Evolutionary conservation across 768 basidiomycete genomes (phyloP), one percentile per base, ranked within the genome.

Genomic region (Mycena rebaudengoi): DNA sequence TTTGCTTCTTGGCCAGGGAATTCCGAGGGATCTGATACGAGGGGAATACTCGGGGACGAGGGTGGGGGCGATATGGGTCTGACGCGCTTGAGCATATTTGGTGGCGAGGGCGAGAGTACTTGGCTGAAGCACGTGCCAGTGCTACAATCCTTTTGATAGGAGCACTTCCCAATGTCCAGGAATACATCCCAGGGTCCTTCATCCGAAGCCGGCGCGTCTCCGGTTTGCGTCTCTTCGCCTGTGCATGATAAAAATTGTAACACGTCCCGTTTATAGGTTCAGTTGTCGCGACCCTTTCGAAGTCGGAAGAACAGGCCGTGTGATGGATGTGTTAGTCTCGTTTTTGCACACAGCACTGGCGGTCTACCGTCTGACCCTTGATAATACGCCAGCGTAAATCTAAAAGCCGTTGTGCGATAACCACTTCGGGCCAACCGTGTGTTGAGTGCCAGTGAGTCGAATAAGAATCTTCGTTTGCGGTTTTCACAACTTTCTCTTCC

Each of bases 41-140:
- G 33, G 50, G 74, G 64, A 41, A 70, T 65, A 64, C 71, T 18
- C 53, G 75, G 70, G 4, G 69, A 71, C 13, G 76, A 79, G 20
- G 74, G 79, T 7, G 76, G 78, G 6, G 86, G 85, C 3, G 85
- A 82, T 5, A 72, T 66, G 16, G 79, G 80, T 35, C 87, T 76
- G 43, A 81, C 84, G 58, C 87, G 81, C 69, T 88, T 88, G 57
- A 88, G 71, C 87, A 88, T 88, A 12, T 40, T 53, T 41, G 28
- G 48, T 16, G 21, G 21, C 25, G 39, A 26, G 25, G 46, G 23
- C 18, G 33, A 40, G 29, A 25, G 23, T n/a, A 40, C 12, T 13
- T 4, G 7, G 29, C 37, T 23, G n/a, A n/a, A 18, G 28, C 5
- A 14, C 4, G 28, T 29, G 8, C 26, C 5, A 18, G 26, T 28